A percentile compares a stretch with the other conserved stretches of the same genome.
Conservation (phyloP, 2,329 filamentous ascomycete genomes). For the Fusarium humuli region DNA sequence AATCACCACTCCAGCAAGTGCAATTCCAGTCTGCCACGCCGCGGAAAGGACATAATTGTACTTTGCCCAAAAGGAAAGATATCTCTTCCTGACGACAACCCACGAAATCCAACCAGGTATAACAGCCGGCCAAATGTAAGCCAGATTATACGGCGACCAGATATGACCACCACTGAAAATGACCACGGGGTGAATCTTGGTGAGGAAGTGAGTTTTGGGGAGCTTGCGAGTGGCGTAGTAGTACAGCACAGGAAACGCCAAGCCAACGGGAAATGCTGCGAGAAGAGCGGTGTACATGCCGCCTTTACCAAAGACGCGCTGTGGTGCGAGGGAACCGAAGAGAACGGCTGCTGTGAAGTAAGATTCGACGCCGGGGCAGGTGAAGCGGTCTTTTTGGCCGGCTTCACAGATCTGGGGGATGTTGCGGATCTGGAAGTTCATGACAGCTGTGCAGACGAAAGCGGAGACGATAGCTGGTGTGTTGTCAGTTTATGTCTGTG, state of each 20-base stretch:
- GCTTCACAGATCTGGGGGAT: slow-evolving; percentile 54
- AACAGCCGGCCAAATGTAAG: slow-evolving; percentile 61
- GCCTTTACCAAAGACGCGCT: slow-evolving; percentile 51
- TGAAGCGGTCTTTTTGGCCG: slow-evolving; percentile 52
- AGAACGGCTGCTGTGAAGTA: slow-evolving; percentile 57
- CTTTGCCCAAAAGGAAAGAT: slow-evolving; percentile 62
- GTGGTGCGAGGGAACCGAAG: slow-evolving; percentile 55
- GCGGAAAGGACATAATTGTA: slow-evolving; percentile 63
- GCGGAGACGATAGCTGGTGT: slow-evolving; percentile 48
- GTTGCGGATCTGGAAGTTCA: slow-evolving; percentile 53
- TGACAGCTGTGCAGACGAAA: slow-evolving; percentile 51
- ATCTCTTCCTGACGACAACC: slow-evolving; percentile 58
- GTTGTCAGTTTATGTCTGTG: neutral
- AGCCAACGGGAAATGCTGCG: slow-evolving; percentile 56
- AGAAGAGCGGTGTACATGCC: slow-evolving; percentile 53
- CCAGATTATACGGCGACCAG: slow-evolving; percentile 60
- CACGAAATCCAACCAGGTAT: slow-evolving; percentile 61
- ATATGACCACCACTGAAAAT: slow-evolving; percentile 55
- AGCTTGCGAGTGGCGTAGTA: slow-evolving; percentile 52
- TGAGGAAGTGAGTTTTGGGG: slow-evolving; percentile 50
- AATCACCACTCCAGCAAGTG: slow-evolving; percentile 61
- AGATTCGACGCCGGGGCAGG: slow-evolving; percentile 54
- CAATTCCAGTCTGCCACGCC: slow-evolving; percentile 58
- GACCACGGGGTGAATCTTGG: slow-evolving; percentile 59
- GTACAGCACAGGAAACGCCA: slow-evolving; percentile 52